Evolutionary conservation across 1,284 basidiomycete species (phyloP).

Genomic region (Austropuccinia psidii): DNA sequence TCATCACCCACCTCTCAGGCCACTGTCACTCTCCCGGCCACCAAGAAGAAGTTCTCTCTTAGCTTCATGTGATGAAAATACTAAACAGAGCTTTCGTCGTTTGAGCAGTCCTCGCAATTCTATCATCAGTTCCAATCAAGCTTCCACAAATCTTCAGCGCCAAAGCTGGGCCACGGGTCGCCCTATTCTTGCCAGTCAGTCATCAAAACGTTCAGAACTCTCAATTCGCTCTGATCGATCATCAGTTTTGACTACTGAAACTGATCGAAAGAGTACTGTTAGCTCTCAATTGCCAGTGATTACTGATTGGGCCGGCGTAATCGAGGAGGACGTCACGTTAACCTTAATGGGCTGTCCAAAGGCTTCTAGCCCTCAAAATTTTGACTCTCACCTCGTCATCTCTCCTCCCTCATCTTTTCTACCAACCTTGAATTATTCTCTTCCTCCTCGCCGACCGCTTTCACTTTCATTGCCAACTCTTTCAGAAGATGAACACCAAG

Average conservation of each 20-base stretch:
- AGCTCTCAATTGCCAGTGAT: not conserved
- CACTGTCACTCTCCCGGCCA: not conserved
- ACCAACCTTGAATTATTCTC: not conserved
- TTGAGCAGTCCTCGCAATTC: not conserved
- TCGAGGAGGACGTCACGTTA: conserved; percentile 13
- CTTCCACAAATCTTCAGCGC: not conserved
- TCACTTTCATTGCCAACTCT: not conserved
- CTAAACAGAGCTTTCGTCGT: not conserved
- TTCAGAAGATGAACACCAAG: too few species aligned
- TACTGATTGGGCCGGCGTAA: not conserved
- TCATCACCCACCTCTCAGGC: not conserved
- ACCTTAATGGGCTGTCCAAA: conserved; percentile 1
- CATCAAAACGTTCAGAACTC: not conserved
- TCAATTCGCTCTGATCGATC: not conserved
- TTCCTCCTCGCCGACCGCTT: not conserved
- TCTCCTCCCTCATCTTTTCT: not conserved
- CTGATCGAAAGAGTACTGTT: not conserved
- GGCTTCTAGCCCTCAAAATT: not conserved
- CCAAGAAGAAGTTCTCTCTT: not conserved
- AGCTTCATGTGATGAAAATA: not conserved
- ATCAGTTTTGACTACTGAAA: not conserved
- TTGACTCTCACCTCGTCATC: not conserved
- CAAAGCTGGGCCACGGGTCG: conserved; percentile 19
- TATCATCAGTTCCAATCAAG: conserved; percentile 1
- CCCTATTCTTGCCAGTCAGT: not conserved